Conservation (phyloP, 1,139 yeast species). For the Pneumocystis jirovecii region DNA sequence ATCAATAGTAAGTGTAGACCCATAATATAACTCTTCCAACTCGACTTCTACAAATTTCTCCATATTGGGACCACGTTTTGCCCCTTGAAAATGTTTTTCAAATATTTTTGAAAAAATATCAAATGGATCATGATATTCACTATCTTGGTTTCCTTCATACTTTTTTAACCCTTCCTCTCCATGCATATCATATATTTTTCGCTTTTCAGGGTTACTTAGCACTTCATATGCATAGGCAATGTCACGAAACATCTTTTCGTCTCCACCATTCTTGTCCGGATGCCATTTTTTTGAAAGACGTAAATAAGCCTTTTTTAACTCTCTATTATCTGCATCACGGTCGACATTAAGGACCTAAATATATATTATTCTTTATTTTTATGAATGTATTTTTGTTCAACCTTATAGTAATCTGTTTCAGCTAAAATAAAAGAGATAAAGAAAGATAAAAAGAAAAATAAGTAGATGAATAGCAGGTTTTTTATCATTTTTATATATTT, state of each 20-base stretch:
- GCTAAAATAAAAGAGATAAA: background rate
- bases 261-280: conserved; percentile 84
- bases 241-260: conserved; percentile 67
- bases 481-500: background rate
- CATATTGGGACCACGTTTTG: conserved; percentile 49
- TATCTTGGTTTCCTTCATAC: conserved; percentile 30
- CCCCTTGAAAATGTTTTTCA: conserved; percentile 22
- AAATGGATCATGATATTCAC: conserved; percentile 37
- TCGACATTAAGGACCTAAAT: conserved; percentile 8
- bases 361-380: background rate
- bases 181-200: conserved; percentile 54
- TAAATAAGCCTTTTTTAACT: conserved; percentile 77
- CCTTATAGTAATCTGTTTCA: background rate
- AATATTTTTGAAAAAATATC: conserved; percentile 67
- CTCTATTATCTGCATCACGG: conserved; percentile 12
- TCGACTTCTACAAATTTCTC: conserved; percentile 42
- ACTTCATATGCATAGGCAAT: conserved; percentile 91
- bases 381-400: background rate
- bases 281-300: conserved; percentile 74
- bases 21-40: conserved; percentile 54
- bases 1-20: conserved; percentile 46
- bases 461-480: background rate
- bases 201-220: conserved; percentile 58
- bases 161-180: conserved; percentile 65
- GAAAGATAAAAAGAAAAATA: background rate